A percentile compares a stretch with the other conserved stretches of the same genome.
Conservation (phyloP, 2,329 filamentous ascomycete genomes). For the Penicillium nordicum region DNA sequence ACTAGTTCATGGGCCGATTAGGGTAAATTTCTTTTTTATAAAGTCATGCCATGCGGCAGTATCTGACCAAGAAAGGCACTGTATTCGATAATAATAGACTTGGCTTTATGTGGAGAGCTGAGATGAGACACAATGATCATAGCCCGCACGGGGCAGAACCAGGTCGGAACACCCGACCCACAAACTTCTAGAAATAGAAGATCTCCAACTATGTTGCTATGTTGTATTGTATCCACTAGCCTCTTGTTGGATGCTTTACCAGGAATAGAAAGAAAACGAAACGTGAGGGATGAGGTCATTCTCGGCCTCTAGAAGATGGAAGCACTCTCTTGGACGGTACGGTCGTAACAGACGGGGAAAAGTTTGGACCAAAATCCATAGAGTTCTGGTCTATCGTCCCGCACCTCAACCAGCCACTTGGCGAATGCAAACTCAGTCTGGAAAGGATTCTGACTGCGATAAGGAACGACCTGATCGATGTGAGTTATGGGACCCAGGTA, state of each 20-base stretch:
- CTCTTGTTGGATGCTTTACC: neutral
- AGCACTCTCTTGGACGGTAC: conserved; percentile 29
- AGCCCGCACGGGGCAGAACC: neutral
- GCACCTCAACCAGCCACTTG: conserved; percentile 30
- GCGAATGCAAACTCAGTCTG: conserved; percentile 32
- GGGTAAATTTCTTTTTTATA: neutral
- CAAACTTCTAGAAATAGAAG: neutral
- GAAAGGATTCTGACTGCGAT: conserved; percentile 31
- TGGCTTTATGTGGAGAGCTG: conserved; percentile 1
- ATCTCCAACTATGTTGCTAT: neutral
- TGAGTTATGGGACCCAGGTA: neutral
- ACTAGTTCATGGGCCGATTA: neutral
- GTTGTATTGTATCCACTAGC: neutral
- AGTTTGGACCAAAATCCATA: conserved; percentile 33
- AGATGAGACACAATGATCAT: conserved; percentile 1
- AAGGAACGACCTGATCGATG: conserved; percentile 24
- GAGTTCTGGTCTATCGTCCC: conserved; percentile 20
- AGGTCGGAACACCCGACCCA: neutral
- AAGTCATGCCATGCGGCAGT: neutral
- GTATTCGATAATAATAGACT: conserved; percentile 1
- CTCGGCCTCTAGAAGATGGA: conserved; percentile 16
- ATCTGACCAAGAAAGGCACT: neutral
- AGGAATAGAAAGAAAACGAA: neutral
- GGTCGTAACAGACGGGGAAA: conserved; percentile 34
- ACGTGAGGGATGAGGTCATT: neutral